These are phyloP conservation scores for Tuber aestivum DNA, from an alignment of 495 filamentous ascomycete species.

Conservation along the genomic window DNA sequence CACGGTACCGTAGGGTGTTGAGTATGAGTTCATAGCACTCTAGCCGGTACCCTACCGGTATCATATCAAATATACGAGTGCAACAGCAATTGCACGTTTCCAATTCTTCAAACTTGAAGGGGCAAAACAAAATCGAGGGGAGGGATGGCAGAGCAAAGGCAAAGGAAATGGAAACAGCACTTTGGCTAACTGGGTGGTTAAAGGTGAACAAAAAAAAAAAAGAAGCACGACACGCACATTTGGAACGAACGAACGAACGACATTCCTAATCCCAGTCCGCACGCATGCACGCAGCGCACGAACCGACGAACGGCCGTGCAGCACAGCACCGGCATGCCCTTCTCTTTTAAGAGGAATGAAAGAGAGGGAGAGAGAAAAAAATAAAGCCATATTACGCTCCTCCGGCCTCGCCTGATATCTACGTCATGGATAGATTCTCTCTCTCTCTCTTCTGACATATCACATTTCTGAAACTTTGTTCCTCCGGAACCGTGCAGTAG, in stretches of 20 bases:
- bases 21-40: background rate
- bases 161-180: background rate
- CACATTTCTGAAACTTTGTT: slow-evolving; percentile 19
- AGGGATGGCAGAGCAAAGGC: too few relatives aligned
- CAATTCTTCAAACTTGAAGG: background rate
- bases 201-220: background rate
- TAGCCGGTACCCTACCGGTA: background rate
- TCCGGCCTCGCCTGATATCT: slow-evolving; percentile 35
- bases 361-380: slow-evolving; percentile 12
- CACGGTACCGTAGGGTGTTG: background rate
- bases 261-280: too few relatives aligned
- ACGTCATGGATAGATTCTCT: slow-evolving; percentile 32
- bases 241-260: too few relatives aligned
- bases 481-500: background rate
- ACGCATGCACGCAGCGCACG: too few relatives aligned
- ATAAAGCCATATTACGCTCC: slow-evolving; percentile 27
- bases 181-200: background rate
- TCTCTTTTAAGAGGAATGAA: background rate
- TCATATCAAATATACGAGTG: too few relatives aligned
- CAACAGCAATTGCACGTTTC: background rate
- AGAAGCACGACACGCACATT: background rate
- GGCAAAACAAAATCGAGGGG: background rate
- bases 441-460: slow-evolving; percentile 19
- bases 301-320: background rate
- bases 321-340: background rate